Evolutionary conservation across 148 eudicot species (phyloP), one percentile per base, ranked within the genome.

Genomic region (Spergularia marina): DNA sequence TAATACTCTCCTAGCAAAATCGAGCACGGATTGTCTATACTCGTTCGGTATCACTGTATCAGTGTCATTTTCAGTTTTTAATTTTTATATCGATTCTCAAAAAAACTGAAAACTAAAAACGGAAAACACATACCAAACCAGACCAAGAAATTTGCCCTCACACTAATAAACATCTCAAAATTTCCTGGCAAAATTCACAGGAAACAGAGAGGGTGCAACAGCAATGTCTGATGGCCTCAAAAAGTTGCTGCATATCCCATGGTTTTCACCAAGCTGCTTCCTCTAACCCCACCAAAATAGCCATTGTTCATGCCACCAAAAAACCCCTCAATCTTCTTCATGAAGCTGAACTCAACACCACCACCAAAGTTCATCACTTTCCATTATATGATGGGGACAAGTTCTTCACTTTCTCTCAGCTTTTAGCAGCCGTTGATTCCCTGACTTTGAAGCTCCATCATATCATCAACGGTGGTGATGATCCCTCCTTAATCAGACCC

Each of bases 171-270:
- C 25, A 23, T 23, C 25, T 23, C 25, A 23, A 23, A 23, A 23
- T 41, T 5, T 7, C 8, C 8, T 41, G 44, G 44, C 44, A 41
- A 41, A 41, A 41, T 6, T 44, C 49, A 44, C 49, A 44, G 49
- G 49, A 44, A 44, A 6, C 10, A 44, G 49, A 44, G 49, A 6
- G 49, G 7, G 7, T 44, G 7, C 10, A 44, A 44, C 49, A 44
- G 49, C 49, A 20, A 18, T 59, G 11, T 21, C 4, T 6, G 18
- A 59, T 59, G 63, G 21, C 12, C 60, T 69, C 80, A 59, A 34
- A 10, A 53, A 4, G 7, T 6, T 91, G 98, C 74, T 91, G 98
- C 81, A 83, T 91, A 62, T 84, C 95, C 18, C 98, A 94, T 82
- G 74, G 69, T 56, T 91, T 94, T 75, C 73, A 67, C 70, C 82